phyloP scores from a whole-genome alignment of 1,284 basidiomycete genomes.

The Gastroboletus turbinatus region DNA sequence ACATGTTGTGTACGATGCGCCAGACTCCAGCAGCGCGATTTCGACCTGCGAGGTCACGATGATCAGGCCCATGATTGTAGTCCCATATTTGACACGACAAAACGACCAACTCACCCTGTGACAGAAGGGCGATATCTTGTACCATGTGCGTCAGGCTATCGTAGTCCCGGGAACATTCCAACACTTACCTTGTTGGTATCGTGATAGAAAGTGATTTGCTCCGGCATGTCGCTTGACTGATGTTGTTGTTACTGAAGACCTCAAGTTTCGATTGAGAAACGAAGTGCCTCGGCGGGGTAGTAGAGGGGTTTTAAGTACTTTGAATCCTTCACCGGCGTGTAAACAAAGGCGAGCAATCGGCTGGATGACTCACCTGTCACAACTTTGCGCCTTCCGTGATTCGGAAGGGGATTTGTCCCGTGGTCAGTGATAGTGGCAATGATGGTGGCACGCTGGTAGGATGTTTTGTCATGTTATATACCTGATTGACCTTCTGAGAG shows the following conservation, averaged over 20 bases:
- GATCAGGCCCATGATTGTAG: not conserved
- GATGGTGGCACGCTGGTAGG: no score
- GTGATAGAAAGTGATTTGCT: constrained; percentile 6
- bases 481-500: not conserved
- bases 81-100: no score
- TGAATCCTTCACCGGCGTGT: not conserved
- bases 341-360: not conserved
- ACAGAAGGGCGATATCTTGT: constrained; percentile 4
- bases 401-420: not conserved
- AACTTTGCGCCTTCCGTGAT: not conserved
- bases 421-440: not conserved
- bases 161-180: no score
- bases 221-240: not conserved
- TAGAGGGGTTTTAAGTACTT: not conserved
- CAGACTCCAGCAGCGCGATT: constrained; percentile 17
- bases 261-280: not conserved
- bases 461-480: not conserved
- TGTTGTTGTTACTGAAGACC: not conserved
- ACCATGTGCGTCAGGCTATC: not conserved
- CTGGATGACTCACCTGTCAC: not conserved
- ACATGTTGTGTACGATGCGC: constrained; percentile 3
- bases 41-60: constrained; percentile 14
- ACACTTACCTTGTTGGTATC: not conserved
- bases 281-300: not conserved
- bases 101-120: constrained; percentile 4